These are phyloP conservation scores for Ophiostoma perfectum DNA, from an alignment of 2,329 filamentous ascomycete genomes.

Conservation along the genomic window DNA sequence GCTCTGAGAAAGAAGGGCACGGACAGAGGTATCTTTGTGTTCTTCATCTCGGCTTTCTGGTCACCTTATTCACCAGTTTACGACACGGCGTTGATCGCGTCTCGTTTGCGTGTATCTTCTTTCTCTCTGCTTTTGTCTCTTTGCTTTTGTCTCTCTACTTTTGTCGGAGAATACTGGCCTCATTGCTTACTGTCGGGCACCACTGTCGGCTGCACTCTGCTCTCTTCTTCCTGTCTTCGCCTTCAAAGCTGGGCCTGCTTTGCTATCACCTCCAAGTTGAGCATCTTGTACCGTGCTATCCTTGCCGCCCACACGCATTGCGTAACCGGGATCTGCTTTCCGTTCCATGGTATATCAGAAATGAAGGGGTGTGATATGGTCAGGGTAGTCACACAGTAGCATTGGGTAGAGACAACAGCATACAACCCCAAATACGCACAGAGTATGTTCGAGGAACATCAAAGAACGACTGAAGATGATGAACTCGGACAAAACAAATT, in stretches of 20 bases:
- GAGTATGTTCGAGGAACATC: too few species aligned
- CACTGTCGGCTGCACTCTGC: too few species aligned
- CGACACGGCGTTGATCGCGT: not conserved
- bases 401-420: not conserved
- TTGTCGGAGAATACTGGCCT: not conserved
- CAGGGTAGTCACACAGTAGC: not conserved
- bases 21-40: not conserved
- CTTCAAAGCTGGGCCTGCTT: too few species aligned
- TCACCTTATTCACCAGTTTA: not conserved
- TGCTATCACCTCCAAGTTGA: too few species aligned
- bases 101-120: too few species aligned
- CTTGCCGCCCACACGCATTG: constrained; percentile 7
- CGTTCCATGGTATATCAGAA: constrained; percentile 8
- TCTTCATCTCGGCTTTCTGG: not conserved
- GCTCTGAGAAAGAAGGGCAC: not conserved
- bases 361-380: constrained; percentile 10
- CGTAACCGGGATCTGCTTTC: constrained; percentile 11
- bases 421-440: too few species aligned
- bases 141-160: not conserved
- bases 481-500: too few species aligned
- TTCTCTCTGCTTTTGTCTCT: not conserved
- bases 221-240: not conserved
- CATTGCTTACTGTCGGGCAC: not conserved
- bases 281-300: not conserved
- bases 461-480: too few species aligned